Percentiles rank a stretch among this genome's conserved stretches.
Evolutionary conservation across 805 yeast species (phyloP).

Genomic region (Saccharomyces jurei): DNA sequence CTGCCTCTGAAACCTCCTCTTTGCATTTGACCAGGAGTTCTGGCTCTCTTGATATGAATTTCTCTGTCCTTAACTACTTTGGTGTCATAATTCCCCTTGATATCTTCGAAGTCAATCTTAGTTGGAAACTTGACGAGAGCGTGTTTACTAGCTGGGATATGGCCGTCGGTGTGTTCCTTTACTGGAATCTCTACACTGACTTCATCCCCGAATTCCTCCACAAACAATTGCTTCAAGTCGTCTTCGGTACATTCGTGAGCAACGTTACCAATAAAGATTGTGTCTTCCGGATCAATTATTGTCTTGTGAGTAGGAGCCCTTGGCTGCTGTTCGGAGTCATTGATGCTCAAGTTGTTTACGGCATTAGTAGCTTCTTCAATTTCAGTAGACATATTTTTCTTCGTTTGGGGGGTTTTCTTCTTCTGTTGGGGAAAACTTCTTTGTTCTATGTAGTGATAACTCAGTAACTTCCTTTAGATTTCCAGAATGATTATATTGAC

Average conservation of each 20-base stretch:
- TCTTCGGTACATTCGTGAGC: constrained; percentile 24
- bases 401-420: background rate
- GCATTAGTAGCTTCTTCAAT: constrained; percentile 6
- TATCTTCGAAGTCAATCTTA: constrained; percentile 25
- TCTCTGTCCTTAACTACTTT: constrained; percentile 26
- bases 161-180: constrained; percentile 16
- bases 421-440: background rate
- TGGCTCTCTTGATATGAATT: constrained; percentile 27
- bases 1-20: constrained; percentile 5
- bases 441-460: background rate
- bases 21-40: constrained; percentile 10
- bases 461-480: background rate
- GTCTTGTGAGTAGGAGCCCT: constrained; percentile 1
- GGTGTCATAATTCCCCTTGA: constrained; percentile 26
- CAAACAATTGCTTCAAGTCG: constrained; percentile 22
- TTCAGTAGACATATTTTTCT: constrained; percentile 14
- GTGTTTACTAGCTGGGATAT: constrained; percentile 23
- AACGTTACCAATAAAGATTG: constrained; percentile 29
- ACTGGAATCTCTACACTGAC: constrained; percentile 28
- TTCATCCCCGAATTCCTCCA: constrained; percentile 17
- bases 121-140: constrained; percentile 29
- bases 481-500: background rate
- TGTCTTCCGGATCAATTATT: constrained; percentile 27
- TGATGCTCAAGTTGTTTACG: constrained; percentile 1
- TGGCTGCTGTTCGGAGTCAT: constrained; percentile 2